Evolutionary conservation across 2,329 filamentous ascomycete genomes (phyloP).

Genomic region (Emergomyces orientalis): DNA sequence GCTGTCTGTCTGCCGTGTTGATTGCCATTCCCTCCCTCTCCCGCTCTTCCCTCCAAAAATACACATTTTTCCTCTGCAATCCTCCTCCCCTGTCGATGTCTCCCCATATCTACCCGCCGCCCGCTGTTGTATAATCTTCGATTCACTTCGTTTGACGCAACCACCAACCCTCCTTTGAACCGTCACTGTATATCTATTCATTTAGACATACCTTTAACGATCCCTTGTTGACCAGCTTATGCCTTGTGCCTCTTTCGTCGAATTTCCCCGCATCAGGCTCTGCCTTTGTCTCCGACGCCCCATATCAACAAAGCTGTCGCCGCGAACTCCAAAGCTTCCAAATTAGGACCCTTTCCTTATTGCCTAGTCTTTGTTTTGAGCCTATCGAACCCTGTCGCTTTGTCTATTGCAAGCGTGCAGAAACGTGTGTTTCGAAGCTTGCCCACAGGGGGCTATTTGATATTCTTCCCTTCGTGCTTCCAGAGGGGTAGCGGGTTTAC

Average conservation of each 20-base stretch:
- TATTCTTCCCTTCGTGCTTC: neutral
- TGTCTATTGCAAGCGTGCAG: neutral
- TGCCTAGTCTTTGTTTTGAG: constrained; percentile 3
- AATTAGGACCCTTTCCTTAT: neutral
- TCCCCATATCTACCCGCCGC: neutral
- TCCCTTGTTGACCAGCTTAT: neutral
- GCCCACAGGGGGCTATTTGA: neutral
- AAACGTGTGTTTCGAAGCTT: neutral
- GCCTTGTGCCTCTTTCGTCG: neutral
- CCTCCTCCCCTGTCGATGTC: neutral
- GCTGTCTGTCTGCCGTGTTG: neutral
- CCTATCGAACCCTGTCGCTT: constrained; percentile 1
- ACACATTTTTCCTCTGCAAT: neutral
- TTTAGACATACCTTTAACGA: neutral
- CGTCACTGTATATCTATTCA: neutral
- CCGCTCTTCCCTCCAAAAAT: neutral
- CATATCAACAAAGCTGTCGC: constrained; percentile 3
- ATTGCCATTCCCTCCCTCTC: neutral
- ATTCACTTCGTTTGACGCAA: neutral
- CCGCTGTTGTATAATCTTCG: neutral
- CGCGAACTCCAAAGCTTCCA: neutral
- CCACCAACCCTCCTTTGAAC: neutral
- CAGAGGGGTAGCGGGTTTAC: constrained; percentile 5
- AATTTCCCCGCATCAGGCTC: neutral
- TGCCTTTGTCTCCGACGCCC: neutral